Percentiles rank a stretch among this genome's conserved stretches.
These are phyloP conservation scores for Aspergillus ostianus DNA, from an alignment of 495 filamentous ascomycete species.

Conservation along the genomic window DNA sequence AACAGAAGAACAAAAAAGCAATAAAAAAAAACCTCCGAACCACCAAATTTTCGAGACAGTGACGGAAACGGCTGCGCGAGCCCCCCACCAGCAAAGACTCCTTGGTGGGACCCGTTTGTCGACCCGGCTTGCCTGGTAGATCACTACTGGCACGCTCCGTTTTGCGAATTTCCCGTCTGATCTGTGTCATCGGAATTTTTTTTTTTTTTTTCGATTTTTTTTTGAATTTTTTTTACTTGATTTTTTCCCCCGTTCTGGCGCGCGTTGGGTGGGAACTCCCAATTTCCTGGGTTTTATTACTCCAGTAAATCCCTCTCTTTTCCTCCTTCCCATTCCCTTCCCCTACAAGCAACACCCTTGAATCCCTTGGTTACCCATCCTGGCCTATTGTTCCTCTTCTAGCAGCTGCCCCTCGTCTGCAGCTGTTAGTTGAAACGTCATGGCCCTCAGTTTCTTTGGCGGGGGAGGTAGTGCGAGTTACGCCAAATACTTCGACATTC, in stretches of 20 bases:
- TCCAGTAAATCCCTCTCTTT: slow-evolving; percentile 12
- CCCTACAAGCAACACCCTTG: slow-evolving; percentile 5
- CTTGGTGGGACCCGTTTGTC: slow-evolving; percentile 19
- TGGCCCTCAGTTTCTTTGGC: slow-evolving; percentile 54
- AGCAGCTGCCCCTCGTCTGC: slow-evolving; percentile 21
- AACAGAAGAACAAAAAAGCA: neutral
- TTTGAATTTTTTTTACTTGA: slow-evolving; percentile 6
- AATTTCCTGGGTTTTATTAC: slow-evolving; percentile 15
- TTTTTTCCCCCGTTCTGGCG: slow-evolving; percentile 13
- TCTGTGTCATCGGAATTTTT: slow-evolving; percentile 16
- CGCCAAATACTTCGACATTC: slow-evolving; percentile 57
- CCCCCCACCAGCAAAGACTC: slow-evolving; percentile 14
- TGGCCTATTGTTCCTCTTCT: slow-evolving; percentile 6
- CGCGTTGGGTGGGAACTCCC: slow-evolving; percentile 6
- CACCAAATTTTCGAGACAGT: slow-evolving; percentile 8
- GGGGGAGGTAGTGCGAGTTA: slow-evolving; percentile 45
- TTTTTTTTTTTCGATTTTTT: slow-evolving; percentile 17
- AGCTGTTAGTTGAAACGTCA: slow-evolving; percentile 26
- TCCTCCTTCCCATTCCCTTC: slow-evolving; percentile 8
- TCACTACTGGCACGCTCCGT: slow-evolving; percentile 18
- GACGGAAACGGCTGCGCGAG: slow-evolving; percentile 28
- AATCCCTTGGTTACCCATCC: slow-evolving; percentile 1
- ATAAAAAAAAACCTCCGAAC: slow-evolving; percentile 6
- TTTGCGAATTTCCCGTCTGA: slow-evolving; percentile 4
- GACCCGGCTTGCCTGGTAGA: slow-evolving; percentile 20